A percentile compares a stretch with the other conserved stretches of the same genome.
These are phyloP conservation scores for Melampsora larici-populina DNA, from an alignment of 1,284 basidiomycete species.

Conservation along the genomic window DNA sequence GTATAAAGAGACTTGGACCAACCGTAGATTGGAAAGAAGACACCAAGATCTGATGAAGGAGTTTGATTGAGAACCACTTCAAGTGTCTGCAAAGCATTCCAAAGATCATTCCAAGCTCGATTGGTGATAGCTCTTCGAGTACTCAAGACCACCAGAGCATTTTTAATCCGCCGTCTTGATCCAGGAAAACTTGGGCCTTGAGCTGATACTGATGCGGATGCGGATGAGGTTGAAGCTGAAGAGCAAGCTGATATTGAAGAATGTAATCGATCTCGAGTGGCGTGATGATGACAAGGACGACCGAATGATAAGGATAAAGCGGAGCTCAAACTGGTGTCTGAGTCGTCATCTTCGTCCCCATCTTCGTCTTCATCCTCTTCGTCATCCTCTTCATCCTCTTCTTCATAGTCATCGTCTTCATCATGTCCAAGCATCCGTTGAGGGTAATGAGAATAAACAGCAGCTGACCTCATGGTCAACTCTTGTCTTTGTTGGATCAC, in stretches of 20 bases:
- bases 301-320: not conserved
- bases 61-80: not conserved
- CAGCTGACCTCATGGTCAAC: too few species aligned
- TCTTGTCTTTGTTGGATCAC: too few species aligned
- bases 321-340: not conserved
- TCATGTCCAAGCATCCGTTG: too few species aligned
- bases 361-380: too few species aligned
- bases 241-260: not conserved
- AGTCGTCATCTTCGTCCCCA: not conserved
- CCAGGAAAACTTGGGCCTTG: not conserved
- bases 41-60: not conserved
- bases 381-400: too few species aligned
- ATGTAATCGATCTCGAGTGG: not conserved
- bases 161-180: not conserved
- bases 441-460: too few species aligned
- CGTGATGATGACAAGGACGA: too few species aligned
- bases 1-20: not conserved
- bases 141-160: not conserved
- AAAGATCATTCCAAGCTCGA: not conserved
- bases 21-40: not conserved
- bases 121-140: constrained; percentile 3
- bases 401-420: too few species aligned
- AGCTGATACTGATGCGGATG: not conserved
- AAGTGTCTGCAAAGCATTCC: not conserved
- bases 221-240: not conserved